Percentiles rank a stretch among this genome's conserved stretches.
phyloP scores from a whole-genome alignment of 73 alveolate species.

The Blepharisma stoltei region DNA sequence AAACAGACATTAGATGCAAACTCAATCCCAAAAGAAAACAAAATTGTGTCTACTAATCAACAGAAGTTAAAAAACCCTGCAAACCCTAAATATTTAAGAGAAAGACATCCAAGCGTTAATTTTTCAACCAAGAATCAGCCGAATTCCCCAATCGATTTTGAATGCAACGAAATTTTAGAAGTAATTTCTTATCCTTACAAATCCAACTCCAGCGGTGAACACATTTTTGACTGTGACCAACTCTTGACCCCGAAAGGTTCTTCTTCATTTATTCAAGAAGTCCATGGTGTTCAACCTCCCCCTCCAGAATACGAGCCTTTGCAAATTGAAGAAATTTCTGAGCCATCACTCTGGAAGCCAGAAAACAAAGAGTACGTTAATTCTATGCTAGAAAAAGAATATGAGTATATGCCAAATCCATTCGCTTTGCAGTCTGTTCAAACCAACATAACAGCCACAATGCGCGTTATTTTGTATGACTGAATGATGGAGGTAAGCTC shows the following conservation, averaged over 20 bases:
- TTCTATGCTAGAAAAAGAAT: slow-evolving; percentile 2
- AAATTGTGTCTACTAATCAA: too few relatives aligned
- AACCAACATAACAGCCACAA: background rate
- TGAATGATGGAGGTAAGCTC: slow-evolving; percentile 80
- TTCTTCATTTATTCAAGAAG: background rate
- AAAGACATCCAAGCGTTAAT: too few relatives aligned
- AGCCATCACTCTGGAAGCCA: background rate
- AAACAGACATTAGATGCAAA: too few relatives aligned
- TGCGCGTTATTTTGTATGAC: slow-evolving; percentile 64
- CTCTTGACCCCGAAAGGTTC: background rate
- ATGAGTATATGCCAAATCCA: slow-evolving; percentile 28
- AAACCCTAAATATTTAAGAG: too few relatives aligned
- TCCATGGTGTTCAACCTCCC: background rate
- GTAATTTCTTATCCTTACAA: too few relatives aligned
- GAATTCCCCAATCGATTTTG: too few relatives aligned
- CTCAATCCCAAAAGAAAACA: too few relatives aligned
- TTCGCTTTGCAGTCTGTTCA: slow-evolving; percentile 20
- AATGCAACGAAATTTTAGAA: too few relatives aligned
- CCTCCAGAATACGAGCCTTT: background rate
- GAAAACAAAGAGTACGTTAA: background rate
- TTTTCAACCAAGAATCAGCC: too few relatives aligned
- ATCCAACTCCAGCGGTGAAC: too few relatives aligned
- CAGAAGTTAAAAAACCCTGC: too few relatives aligned
- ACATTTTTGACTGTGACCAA: too few relatives aligned
- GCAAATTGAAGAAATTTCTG: slow-evolving; percentile 19